These are phyloP conservation scores for Phyllachora maydis DNA, from an alignment of 2,329 filamentous ascomycete species.

Conservation along the genomic window DNA sequence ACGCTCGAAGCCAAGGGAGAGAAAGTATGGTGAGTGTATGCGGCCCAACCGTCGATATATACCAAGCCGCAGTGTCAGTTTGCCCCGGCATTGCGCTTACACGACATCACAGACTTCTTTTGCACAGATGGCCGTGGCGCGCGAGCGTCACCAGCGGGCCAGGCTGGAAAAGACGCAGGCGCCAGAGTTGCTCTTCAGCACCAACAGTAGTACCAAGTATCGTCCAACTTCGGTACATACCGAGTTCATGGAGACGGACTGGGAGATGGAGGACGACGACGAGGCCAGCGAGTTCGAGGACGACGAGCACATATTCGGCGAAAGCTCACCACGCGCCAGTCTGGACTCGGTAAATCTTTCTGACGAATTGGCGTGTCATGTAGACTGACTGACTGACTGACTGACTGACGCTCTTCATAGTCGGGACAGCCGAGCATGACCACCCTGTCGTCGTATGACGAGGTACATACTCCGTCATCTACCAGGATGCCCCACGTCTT, in stretches of 20 bases:
- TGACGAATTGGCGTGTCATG: too few species aligned
- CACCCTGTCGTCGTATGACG: slow-evolving; percentile 73
- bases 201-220: slow-evolving; percentile 26
- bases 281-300: slow-evolving; percentile 38
- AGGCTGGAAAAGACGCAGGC: slow-evolving; percentile 28
- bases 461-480: slow-evolving; percentile 58
- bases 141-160: slow-evolving; percentile 21
- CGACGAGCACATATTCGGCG: too few species aligned
- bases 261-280: slow-evolving; percentile 45
- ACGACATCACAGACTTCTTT: slow-evolving; percentile 11
- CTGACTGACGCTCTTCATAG: too few species aligned
- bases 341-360: slow-evolving; percentile 56
- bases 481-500: slow-evolving; percentile 35
- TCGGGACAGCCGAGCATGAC: slow-evolving; percentile 57
- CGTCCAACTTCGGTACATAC: slow-evolving; percentile 52
- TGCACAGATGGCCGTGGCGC: slow-evolving; percentile 4
- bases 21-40: slow-evolving; percentile 13
- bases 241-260: slow-evolving; percentile 61
- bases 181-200: slow-evolving; percentile 39
- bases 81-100: slow-evolving; percentile 1
- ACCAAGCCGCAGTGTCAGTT: not conserved
- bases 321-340: slow-evolving; percentile 44
- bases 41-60: not conserved
- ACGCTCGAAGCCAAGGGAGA: not conserved
- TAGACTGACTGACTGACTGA: too few species aligned